Evolutionary conservation across 2,329 filamentous ascomycete species (phyloP).

Genomic region (Neopestalotiopsis sp.): DNA sequence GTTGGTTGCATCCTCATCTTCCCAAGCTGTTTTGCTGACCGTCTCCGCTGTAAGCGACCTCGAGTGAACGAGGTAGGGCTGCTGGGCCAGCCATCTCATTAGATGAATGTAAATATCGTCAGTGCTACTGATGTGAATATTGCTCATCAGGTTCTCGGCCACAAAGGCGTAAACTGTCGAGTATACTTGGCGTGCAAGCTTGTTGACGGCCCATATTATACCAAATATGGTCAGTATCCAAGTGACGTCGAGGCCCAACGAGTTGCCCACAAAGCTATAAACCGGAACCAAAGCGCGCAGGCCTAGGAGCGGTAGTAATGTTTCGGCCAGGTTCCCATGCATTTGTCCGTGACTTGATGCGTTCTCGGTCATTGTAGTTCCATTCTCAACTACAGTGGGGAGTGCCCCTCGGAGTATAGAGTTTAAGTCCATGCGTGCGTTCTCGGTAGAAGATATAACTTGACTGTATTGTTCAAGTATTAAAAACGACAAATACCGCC

Average conservation of each 20-base stretch:
- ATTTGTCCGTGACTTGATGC: slow-evolving; percentile 20
- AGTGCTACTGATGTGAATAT: slow-evolving; percentile 57
- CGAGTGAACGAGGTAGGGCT: slow-evolving; percentile 57
- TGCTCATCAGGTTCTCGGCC: slow-evolving; percentile 54
- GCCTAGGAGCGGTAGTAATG: slow-evolving; percentile 51
- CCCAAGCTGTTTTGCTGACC: slow-evolving; percentile 60
- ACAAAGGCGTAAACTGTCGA: slow-evolving; percentile 42
- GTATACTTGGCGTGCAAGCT: slow-evolving; percentile 43
- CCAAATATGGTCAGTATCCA: slow-evolving; percentile 51
- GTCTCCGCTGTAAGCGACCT: slow-evolving; percentile 62
- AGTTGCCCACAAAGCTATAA: slow-evolving; percentile 49
- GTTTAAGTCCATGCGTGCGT: slow-evolving; percentile 27
- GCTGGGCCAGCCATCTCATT: slow-evolving; percentile 62
- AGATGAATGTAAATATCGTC: slow-evolving; percentile 65
- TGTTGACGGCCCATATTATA: slow-evolving; percentile 53
- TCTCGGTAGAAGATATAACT: neutral
- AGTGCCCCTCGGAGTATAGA: slow-evolving; percentile 26
- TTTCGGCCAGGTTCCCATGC: slow-evolving; percentile 38
- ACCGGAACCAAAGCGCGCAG: slow-evolving; percentile 49
- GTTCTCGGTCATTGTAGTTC: slow-evolving; percentile 24
- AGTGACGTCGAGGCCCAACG: slow-evolving; percentile 56
- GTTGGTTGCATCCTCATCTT: slow-evolving; percentile 39
- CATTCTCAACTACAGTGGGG: slow-evolving; percentile 26
- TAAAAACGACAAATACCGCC: neutral
- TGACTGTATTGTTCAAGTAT: neutral